A percentile compares a stretch with the other conserved stretches of the same genome.
Conservation (phyloP, 345 rosid genomes). For the Sonneratia alba region DNA sequence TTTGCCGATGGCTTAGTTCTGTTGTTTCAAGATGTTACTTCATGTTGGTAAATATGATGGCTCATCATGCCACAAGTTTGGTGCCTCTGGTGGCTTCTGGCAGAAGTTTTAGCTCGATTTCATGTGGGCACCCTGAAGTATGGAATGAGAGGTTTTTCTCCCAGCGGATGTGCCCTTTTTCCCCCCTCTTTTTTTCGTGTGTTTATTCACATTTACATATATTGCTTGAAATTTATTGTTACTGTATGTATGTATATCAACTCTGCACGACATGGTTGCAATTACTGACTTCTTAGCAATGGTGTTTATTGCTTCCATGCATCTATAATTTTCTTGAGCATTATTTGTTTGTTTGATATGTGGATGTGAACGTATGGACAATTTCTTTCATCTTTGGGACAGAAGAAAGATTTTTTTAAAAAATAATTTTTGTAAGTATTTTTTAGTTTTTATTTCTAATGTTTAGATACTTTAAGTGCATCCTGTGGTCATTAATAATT, state of each 20-base stretch:
- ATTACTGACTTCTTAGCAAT: no score
- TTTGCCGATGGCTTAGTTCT: not conserved
- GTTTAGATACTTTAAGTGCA: no score
- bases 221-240: not conserved
- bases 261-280: no score
- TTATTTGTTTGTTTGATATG: no score
- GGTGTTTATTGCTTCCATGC: no score
- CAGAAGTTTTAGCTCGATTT: not conserved
- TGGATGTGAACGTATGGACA: no score
- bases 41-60: not conserved
- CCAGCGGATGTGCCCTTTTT: not conserved
- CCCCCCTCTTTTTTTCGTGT: not conserved
- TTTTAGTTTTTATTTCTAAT: no score
- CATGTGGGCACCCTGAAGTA: not conserved
- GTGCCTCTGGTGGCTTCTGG: not conserved
- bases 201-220: not conserved
- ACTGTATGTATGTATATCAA: not conserved
- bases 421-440: no score
- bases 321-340: no score
- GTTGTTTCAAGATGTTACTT: not conserved
- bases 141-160: not conserved
- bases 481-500: no score
- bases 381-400: no score
- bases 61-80: not conserved
- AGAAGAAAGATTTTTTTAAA: no score